Evolutionary conservation across 2,329 filamentous ascomycete genomes (phyloP).

Genomic region (Phialophora macrospora): DNA sequence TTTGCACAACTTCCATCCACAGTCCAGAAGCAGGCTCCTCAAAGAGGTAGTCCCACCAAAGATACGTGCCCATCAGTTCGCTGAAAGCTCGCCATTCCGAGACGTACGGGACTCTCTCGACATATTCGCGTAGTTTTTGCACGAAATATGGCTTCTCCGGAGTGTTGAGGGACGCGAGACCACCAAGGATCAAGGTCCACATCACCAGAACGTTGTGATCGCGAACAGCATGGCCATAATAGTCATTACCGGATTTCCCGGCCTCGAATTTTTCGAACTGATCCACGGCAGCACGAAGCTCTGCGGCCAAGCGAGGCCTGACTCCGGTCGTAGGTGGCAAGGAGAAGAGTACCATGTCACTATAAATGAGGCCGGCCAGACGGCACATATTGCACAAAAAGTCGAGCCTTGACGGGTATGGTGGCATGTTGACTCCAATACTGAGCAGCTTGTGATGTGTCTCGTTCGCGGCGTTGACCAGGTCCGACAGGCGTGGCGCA

Average conservation of each 20-base stretch:
- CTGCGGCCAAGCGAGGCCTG: constrained; percentile 16
- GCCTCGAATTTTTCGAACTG: constrained; percentile 16
- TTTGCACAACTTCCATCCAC: constrained; percentile 20
- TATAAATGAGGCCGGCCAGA: constrained; percentile 26
- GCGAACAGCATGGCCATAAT: background rate
- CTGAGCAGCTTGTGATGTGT: constrained; percentile 23
- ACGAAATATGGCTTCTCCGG: constrained; percentile 18
- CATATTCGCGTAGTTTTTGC: constrained; percentile 18
- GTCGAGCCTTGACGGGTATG: background rate
- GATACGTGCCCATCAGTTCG: constrained; percentile 22
- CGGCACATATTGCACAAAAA: constrained; percentile 20
- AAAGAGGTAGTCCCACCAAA: constrained; percentile 30
- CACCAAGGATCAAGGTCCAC: constrained; percentile 23
- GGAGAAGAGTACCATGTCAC: constrained; percentile 24
- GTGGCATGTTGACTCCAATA: background rate
- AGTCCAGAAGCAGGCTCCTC: constrained; percentile 14
- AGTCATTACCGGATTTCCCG: background rate
- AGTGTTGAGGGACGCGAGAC: constrained; percentile 19
- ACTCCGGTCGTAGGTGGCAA: constrained; percentile 14
- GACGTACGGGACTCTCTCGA: constrained; percentile 5
- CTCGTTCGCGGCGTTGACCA: constrained; percentile 22
- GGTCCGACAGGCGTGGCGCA: constrained; percentile 7
- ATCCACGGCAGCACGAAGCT: constrained; percentile 19
- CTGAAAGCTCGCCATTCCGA: constrained; percentile 15
- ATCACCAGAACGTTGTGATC: constrained; percentile 17